Evolutionary conservation across 2,329 filamentous ascomycete species (phyloP).

Genomic region (Fusarium sp.): DNA sequence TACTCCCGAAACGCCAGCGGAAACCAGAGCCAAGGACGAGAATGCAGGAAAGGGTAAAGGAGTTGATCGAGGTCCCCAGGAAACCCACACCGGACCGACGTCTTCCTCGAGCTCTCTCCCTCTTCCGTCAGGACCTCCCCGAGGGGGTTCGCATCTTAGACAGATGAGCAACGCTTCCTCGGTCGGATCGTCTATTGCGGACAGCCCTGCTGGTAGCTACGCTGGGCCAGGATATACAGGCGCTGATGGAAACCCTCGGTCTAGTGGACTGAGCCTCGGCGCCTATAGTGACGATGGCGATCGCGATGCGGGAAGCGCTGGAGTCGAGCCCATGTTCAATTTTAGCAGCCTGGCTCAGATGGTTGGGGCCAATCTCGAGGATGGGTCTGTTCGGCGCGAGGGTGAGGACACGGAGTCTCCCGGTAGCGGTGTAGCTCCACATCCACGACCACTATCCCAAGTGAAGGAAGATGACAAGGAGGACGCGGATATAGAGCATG

Average conservation of each 20-base stretch:
- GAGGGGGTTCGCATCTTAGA: slow-evolving; percentile 78
- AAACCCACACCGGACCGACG: slow-evolving; percentile 43
- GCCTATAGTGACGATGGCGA: slow-evolving; percentile 63
- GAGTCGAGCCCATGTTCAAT: slow-evolving; percentile 86
- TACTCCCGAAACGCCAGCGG: slow-evolving; percentile 39
- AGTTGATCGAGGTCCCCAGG: slow-evolving; percentile 65
- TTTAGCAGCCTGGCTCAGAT: slow-evolving; percentile 89
- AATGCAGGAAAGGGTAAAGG: slow-evolving; percentile 74
- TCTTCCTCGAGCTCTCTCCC: slow-evolving; percentile 56
- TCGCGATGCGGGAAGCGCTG: slow-evolving; percentile 62
- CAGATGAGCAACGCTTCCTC: slow-evolving; percentile 92
- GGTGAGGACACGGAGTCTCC: slow-evolving; percentile 43
- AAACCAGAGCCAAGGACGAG: slow-evolving; percentile 48
- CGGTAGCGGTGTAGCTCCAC: slow-evolving; percentile 20
- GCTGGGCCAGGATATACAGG: slow-evolving; percentile 49
- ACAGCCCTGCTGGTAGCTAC: slow-evolving; percentile 71
- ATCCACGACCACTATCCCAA: slow-evolving; percentile 50
- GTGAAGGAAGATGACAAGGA: slow-evolving; percentile 55
- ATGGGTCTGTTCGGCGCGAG: slow-evolving; percentile 52
- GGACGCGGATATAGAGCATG: slow-evolving; percentile 48
- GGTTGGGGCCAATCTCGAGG: slow-evolving; percentile 74
- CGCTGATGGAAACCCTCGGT: slow-evolving; percentile 60
- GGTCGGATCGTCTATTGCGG: slow-evolving; percentile 79
- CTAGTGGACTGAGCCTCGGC: slow-evolving; percentile 66
- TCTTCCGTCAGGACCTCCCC: slow-evolving; percentile 63